Base-by-base conservation (phyloP, 495 filamentous ascomycete species). In the Pyronema omphalodes region DNA sequence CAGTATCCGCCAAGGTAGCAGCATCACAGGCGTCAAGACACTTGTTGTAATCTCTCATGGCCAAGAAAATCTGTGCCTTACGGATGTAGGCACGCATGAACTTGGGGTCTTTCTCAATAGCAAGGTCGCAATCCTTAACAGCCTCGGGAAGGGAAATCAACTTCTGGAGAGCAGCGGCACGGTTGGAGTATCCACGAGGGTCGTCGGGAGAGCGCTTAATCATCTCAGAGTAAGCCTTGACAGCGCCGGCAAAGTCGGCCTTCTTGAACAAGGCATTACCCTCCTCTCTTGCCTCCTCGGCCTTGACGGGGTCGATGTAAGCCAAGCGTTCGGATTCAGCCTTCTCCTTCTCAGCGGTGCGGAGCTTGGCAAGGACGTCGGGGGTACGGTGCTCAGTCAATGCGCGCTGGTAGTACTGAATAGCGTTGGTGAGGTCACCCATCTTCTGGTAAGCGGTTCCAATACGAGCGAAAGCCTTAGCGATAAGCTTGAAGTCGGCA, bases 181-280 rank as follows among this genome's bases (percentile, higher is more conserved):
- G 87, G 73, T 99, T 99, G 66, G 82, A 86, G 73, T 89, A 99
- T 18, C 93, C 91, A 56, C 91, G 83, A 34, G 93, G 84, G 66
- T 99, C 91, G 1, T 89, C 75, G 14, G 91, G 91, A 0, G 84
- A 80, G 50, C 91, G 88, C 76, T 96, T 96, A 67, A 82, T 83
- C 91, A 95, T 95, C 76, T 99, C 91, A 1, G 73, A 79, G 71
- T 96, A 99, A 2, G 93, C 89, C 41, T 85, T 88, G 18, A 99
- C 89, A 29, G 91, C 91, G 40, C 76, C 93, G 23, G 89, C 88
- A 87, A 89, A 96, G 72, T 99, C 88, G 14, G 79, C 80, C 57
- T 88, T 86, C 73, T 96, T 94, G 77, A 96, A 99, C 68, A 89
- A 91, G 65, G 82, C 73, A 68, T 94, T 94, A 37, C 91, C 91